Percentiles rank a stretch among this genome's conserved stretches.
These are phyloP conservation scores for Salvia sclarea DNA, from an alignment of 305 asterid genomes.

Conservation along the genomic window DNA sequence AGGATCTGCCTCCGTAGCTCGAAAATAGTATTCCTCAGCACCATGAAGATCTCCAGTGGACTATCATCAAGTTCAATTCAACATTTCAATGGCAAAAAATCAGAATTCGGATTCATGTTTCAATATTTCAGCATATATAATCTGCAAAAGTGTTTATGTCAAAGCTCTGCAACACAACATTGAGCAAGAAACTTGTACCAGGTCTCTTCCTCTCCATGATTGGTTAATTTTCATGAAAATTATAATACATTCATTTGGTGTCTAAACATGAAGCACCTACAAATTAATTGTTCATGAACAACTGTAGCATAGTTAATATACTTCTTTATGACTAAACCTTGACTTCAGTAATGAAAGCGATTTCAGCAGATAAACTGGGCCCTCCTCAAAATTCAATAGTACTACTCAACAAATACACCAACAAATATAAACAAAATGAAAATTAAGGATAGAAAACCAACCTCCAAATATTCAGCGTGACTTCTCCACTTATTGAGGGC, in stretches of 20 bases:
- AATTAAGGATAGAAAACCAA: conserved; percentile 29
- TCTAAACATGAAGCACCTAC: neutral
- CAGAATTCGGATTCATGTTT: neutral
- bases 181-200: neutral
- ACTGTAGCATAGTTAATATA: neutral
- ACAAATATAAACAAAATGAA: neutral
- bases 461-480: conserved; percentile 73
- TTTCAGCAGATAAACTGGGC: neutral
- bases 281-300: neutral
- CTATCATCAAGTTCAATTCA: conserved; percentile 36
- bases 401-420: neutral
- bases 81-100: neutral
- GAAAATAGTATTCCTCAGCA: conserved; percentile 66
- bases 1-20: conserved; percentile 70
- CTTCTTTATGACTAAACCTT: neutral
- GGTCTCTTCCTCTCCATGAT: neutral
- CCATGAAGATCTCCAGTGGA: conserved; percentile 61
- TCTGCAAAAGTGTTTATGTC: neutral
- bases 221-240: neutral
- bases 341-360: neutral
- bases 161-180: neutral
- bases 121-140: conserved; percentile 8
- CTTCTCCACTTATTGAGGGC: conserved; percentile 40
- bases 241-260: neutral
- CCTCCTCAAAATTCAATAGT: neutral